Evolutionary conservation across 768 basidiomycete species (phyloP).

Genomic region (Pisolithus tinctorius): DNA sequence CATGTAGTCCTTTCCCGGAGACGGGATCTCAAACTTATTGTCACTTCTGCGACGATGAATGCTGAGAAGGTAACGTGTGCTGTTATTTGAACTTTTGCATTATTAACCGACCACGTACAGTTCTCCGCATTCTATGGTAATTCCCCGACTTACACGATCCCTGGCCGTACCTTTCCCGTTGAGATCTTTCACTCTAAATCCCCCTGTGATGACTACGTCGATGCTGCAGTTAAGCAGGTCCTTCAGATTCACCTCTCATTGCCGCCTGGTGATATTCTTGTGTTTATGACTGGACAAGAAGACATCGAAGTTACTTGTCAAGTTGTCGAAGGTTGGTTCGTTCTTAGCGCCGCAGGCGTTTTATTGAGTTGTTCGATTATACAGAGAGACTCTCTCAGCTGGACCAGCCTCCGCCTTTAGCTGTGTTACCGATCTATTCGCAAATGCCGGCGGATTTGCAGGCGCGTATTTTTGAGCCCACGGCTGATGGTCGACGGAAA

Average conservation of each 20-base stretch:
- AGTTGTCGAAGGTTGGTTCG: slow-evolving; percentile 71
- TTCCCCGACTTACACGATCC: slow-evolving; percentile 92
- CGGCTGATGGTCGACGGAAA: slow-evolving; percentile 88
- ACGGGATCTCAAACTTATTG: slow-evolving; percentile 90
- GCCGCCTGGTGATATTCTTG: slow-evolving; percentile 89
- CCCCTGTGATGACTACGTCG: slow-evolving; percentile 98
- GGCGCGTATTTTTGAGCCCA: slow-evolving; percentile 95
- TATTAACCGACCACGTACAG: slow-evolving; percentile 33
- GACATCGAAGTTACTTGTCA: slow-evolving; percentile 97
- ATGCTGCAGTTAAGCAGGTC: slow-evolving; percentile 96
- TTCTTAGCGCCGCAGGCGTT: neutral
- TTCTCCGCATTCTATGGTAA: slow-evolving; percentile 95
- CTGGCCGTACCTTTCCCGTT: slow-evolving; percentile 93
- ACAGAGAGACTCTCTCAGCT: slow-evolving; percentile 86
- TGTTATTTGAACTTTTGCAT: neutral
- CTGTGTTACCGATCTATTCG: slow-evolving; percentile 97
- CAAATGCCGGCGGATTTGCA: slow-evolving; percentile 99
- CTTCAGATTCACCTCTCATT: slow-evolving; percentile 92
- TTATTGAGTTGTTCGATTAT: slow-evolving; percentile 1
- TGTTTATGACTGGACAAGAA: slow-evolving; percentile 99
- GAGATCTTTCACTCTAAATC: slow-evolving; percentile 95
- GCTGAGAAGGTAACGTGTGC: slow-evolving; percentile 74
- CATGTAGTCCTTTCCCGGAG: slow-evolving; percentile 73
- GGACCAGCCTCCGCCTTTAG: slow-evolving; percentile 82
- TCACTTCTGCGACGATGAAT: slow-evolving; percentile 99